phyloP scores from a whole-genome alignment of 345 rosid species.

The Salix dunnii region DNA sequence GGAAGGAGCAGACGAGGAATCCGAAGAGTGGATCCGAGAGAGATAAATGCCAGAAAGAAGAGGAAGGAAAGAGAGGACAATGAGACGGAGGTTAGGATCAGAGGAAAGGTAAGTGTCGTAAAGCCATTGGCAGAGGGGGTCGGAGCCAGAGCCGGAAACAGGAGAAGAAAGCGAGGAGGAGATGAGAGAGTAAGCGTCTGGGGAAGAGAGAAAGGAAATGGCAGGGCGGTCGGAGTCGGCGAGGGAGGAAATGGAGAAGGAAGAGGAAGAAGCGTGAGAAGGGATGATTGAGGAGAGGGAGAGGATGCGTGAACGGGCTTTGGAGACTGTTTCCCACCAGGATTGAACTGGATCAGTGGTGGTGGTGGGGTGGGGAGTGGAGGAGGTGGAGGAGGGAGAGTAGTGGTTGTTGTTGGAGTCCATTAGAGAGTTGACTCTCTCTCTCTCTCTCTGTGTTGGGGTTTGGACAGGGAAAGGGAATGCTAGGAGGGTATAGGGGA shows the following conservation, averaged over 20 bases:
- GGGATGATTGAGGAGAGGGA: constrained; percentile 66
- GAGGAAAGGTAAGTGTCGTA: constrained; percentile 81
- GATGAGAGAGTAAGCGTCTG: constrained; percentile 54
- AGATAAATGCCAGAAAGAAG: constrained; percentile 66
- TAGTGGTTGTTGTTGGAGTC: constrained; percentile 7
- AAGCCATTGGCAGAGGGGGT: constrained; percentile 94
- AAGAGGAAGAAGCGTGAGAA: constrained; percentile 15
- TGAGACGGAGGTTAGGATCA: constrained; percentile 79
- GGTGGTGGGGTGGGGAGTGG: background rate
- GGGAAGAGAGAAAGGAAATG: constrained; percentile 77
- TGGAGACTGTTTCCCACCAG: constrained; percentile 97
- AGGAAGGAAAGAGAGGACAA: constrained; percentile 82
- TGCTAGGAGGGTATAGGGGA: background rate
- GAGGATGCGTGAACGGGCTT: constrained; percentile 76
- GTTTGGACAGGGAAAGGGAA: background rate
- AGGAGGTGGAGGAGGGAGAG: background rate
- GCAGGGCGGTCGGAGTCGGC: constrained; percentile 95
- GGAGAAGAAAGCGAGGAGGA: constrained; percentile 49
- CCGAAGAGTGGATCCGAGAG: constrained; percentile 68
- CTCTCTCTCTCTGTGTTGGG: background rate
- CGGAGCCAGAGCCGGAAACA: constrained; percentile 77
- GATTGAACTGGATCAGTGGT: constrained; percentile 47
- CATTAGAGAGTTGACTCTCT: background rate
- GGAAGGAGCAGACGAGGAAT: constrained; percentile 45
- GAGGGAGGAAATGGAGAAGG: constrained; percentile 60